phyloP scores from a whole-genome alignment of 2,329 filamentous ascomycete genomes.

The Botrytis paeoniae region DNA sequence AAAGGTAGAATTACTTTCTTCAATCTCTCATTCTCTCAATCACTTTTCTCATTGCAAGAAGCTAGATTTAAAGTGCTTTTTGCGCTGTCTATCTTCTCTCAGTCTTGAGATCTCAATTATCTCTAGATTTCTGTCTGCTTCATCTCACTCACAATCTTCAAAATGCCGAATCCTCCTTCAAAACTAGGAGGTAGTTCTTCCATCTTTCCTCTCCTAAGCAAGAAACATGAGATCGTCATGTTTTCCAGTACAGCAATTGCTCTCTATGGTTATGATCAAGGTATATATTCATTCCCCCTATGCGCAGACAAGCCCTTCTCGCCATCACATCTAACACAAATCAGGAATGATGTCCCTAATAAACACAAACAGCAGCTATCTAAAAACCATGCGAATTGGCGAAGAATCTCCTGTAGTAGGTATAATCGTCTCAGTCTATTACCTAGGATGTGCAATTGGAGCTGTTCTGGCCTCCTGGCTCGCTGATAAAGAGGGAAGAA shows the following conservation, averaged over 20 bases:
- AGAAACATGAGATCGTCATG: slow-evolving; percentile 39
- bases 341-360: slow-evolving; percentile 68
- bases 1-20: not conserved
- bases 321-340: not conserved
- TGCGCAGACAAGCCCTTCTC: not conserved
- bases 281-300: slow-evolving; percentile 35
- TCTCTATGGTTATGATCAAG: slow-evolving; percentile 86
- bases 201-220: slow-evolving; percentile 34
- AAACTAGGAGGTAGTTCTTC: slow-evolving; percentile 27
- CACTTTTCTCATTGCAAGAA: not conserved
- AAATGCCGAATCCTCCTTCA: slow-evolving; percentile 38
- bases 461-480: slow-evolving; percentile 55
- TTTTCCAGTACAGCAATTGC: slow-evolving; percentile 43
- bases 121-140: not conserved
- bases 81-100: not conserved
- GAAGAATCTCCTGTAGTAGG: slow-evolving; percentile 18
- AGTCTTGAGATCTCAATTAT: not conserved
- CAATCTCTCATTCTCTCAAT: not conserved
- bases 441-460: slow-evolving; percentile 57
- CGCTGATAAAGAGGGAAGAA: slow-evolving; percentile 53
- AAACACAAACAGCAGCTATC: slow-evolving; percentile 54
- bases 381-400: slow-evolving; percentile 54
- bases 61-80: not conserved
- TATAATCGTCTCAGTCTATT: slow-evolving; percentile 57
- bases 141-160: not conserved